These are phyloP conservation scores for Solanum medicagineum DNA, from an alignment of 257 asterid species.

Conservation along the genomic window DNA sequence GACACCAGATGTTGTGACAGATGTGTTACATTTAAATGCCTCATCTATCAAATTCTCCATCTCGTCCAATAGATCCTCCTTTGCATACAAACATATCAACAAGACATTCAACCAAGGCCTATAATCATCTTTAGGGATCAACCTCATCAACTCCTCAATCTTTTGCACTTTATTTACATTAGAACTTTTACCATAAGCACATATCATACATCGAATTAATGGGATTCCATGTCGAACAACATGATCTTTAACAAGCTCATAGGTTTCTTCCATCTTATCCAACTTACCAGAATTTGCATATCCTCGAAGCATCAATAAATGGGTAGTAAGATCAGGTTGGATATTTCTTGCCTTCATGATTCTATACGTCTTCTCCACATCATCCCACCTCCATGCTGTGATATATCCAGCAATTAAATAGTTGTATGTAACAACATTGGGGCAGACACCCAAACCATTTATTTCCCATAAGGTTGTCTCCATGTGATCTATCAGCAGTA, in stretches of 20 bases:
- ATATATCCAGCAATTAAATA: slow-evolving; percentile 62
- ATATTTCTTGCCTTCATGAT: slow-evolving; percentile 37
- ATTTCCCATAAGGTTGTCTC: slow-evolving; percentile 46
- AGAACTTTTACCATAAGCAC: slow-evolving; percentile 61
- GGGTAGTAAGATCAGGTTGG: slow-evolving; percentile 34
- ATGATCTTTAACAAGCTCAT: slow-evolving; percentile 37
- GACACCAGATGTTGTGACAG: slow-evolving; percentile 20
- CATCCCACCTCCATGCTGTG: slow-evolving; percentile 84
- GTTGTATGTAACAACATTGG: slow-evolving; percentile 44
- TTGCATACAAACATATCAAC: slow-evolving; percentile 64
- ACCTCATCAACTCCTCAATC: slow-evolving; percentile 42
- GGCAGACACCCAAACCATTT: slow-evolving; percentile 32
- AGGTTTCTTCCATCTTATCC: slow-evolving; percentile 69
- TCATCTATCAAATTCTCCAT: slow-evolving; percentile 54
- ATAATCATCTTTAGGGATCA: slow-evolving; percentile 48
- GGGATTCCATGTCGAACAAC: slow-evolving; percentile 21
- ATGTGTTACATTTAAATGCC: slow-evolving; percentile 48
- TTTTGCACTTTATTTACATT: slow-evolving; percentile 35
- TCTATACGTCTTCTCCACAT: slow-evolving; percentile 55
- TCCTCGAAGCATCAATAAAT: slow-evolving; percentile 73
- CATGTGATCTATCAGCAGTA: slow-evolving; percentile 70
- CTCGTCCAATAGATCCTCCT: slow-evolving; percentile 43
- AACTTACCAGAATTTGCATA: slow-evolving; percentile 61
- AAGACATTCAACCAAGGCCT: slow-evolving; percentile 59
- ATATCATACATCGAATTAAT: slow-evolving; percentile 53